phyloP scores from a whole-genome alignment of 2,329 filamentous ascomycete species.

The Didymellaceae sp. region DNA sequence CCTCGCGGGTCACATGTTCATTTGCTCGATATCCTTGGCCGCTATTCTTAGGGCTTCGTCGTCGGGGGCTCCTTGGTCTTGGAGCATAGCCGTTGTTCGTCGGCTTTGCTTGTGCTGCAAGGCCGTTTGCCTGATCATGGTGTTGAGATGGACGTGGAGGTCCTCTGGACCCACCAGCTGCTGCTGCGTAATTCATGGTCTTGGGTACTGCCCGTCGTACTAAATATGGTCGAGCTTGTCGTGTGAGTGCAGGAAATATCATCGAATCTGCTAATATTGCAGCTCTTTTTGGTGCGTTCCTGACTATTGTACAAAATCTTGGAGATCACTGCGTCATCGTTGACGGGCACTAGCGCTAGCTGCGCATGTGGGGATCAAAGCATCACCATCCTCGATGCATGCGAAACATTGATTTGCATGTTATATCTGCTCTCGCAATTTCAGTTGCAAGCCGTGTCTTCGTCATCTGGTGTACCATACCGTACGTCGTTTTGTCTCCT shows the following conservation, averaged over 20 bases:
- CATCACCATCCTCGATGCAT: conserved; percentile 5
- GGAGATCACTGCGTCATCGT: conserved; percentile 31
- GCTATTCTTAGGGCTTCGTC: conserved; percentile 18
- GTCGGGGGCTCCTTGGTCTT: conserved; percentile 2
- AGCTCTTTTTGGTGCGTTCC: background rate
- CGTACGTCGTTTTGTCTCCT: too few relatives aligned
- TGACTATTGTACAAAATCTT: conserved; percentile 5
- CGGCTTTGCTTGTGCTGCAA: conserved; percentile 1
- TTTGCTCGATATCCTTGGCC: conserved; percentile 9
- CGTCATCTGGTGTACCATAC: too few relatives aligned
- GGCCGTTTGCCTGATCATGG: background rate
- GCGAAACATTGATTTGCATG: background rate
- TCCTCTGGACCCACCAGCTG: conserved; percentile 18
- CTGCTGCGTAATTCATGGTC: conserved; percentile 29
- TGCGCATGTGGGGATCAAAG: conserved; percentile 21
- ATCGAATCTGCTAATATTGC: conserved; percentile 4
- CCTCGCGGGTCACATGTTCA: conserved; percentile 11
- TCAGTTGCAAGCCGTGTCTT: too few relatives aligned
- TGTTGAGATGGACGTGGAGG: conserved; percentile 3
- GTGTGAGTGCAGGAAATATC: background rate
- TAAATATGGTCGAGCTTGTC: background rate
- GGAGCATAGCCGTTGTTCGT: background rate
- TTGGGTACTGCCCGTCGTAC: conserved; percentile 14
- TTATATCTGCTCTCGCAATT: too few relatives aligned
- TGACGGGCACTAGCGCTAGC: conserved; percentile 24